Percentiles rank a stretch among this genome's conserved stretches.
Evolutionary conservation across 2,329 filamentous ascomycete genomes (phyloP).

Genomic region (Colletotrichum nymphaeae): DNA sequence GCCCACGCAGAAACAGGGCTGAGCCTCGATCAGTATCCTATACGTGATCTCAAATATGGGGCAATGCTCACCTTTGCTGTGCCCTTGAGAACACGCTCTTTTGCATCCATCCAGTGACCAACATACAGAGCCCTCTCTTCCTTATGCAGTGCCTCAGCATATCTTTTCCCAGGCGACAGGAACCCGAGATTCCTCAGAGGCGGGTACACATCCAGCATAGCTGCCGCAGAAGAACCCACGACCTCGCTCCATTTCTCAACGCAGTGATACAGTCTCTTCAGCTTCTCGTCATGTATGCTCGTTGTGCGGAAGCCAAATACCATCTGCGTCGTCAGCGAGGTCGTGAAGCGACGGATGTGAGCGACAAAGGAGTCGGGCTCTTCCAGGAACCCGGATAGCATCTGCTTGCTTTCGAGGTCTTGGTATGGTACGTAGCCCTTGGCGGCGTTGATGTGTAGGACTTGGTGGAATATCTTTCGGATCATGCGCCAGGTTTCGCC

Average conservation of each 20-base stretch:
- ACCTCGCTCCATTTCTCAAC: conserved; percentile 50
- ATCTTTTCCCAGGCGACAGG: conserved; percentile 20
- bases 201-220: conserved; percentile 59
- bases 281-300: conserved; percentile 53
- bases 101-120: conserved; percentile 35
- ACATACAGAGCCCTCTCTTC: conserved; percentile 33
- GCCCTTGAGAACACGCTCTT: conserved; percentile 27
- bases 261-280: conserved; percentile 56
- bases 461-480: conserved; percentile 47
- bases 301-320: conserved; percentile 59
- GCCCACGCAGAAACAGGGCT: conserved; percentile 44
- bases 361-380: conserved; percentile 54
- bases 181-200: conserved; percentile 42
- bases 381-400: conserved; percentile 50
- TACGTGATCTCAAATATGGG: neutral
- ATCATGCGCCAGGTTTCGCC: conserved; percentile 27
- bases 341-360: conserved; percentile 60
- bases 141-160: conserved; percentile 50
- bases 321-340: conserved; percentile 62
- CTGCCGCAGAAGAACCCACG: conserved; percentile 51
- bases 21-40: neutral
- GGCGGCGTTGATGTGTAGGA: conserved; percentile 51
- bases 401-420: conserved; percentile 58
- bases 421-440: conserved; percentile 51
- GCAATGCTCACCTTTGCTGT: conserved; percentile 29